Evolutionary conservation across 1,139 yeast genomes (phyloP).

Genomic region (Eremothecium gossypii): DNA sequence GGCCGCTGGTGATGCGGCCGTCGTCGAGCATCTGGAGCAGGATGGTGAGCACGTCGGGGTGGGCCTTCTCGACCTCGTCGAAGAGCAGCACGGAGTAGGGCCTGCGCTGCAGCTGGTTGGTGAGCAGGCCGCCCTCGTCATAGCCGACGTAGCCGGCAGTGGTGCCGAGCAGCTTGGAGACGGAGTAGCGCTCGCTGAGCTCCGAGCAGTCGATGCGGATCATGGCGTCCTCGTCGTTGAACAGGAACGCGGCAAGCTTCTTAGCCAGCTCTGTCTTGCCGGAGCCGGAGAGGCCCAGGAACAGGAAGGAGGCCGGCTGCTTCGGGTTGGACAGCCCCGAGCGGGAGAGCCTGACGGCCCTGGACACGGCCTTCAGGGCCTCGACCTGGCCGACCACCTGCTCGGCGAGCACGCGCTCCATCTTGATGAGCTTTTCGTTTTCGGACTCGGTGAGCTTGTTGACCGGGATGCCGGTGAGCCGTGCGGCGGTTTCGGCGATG

Average conservation of each 20-base stretch:
- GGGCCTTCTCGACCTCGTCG: constrained; percentile 98
- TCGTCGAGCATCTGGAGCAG: constrained; percentile 89
- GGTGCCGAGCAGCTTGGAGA: constrained; percentile 89
- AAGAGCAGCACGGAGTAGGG: constrained; percentile 93
- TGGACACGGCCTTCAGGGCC: constrained; percentile 93
- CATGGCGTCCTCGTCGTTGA: constrained; percentile 94
- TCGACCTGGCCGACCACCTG: constrained; percentile 94
- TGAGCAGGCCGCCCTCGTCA: constrained; percentile 94
- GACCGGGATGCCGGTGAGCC: constrained; percentile 98
- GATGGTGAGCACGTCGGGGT: constrained; percentile 92
- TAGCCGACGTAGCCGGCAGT: constrained; percentile 98
- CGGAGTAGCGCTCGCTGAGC: constrained; percentile 89
- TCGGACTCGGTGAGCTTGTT: constrained; percentile 91
- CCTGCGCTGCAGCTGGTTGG: constrained; percentile 81
- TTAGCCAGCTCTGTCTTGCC: constrained; percentile 98
- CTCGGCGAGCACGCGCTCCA: constrained; percentile 78
- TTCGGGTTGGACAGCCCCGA: constrained; percentile 95
- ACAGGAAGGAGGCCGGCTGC: constrained; percentile 92
- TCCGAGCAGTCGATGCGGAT: constrained; percentile 97
- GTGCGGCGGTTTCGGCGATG: constrained; percentile 94
- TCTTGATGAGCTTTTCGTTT: constrained; percentile 81
- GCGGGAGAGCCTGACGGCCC: constrained; percentile 84
- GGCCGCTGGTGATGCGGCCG: constrained; percentile 90
- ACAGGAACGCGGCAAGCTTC: constrained; percentile 89
- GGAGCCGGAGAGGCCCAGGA: constrained; percentile 92